A percentile compares a stretch with the other conserved stretches of the same genome.
phyloP scores from a whole-genome alignment of 139 green algal species.

The Nannochloris sp. region DNA sequence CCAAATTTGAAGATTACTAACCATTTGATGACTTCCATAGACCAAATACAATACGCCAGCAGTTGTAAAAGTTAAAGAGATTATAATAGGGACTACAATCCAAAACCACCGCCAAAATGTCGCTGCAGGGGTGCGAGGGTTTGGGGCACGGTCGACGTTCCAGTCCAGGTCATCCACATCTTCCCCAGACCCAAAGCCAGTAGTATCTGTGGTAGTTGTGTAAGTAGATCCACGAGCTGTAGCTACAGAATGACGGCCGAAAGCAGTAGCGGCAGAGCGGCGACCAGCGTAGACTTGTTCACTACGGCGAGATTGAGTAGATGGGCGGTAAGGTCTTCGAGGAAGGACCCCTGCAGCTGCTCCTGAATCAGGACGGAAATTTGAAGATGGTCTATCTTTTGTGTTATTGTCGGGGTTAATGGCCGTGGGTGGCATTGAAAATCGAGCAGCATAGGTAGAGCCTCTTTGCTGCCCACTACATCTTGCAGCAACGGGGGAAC shows the following conservation, averaged over 20 bases:
- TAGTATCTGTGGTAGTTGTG: background rate
- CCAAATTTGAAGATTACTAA: slow-evolving; percentile 30
- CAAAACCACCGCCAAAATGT: background rate
- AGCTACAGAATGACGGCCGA: background rate
- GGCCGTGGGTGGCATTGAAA: background rate
- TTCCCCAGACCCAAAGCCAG: too few relatives aligned
- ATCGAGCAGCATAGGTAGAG: background rate
- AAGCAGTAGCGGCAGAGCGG: background rate
- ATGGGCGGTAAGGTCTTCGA: background rate
- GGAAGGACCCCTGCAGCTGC: too few relatives aligned
- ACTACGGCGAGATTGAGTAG: background rate
- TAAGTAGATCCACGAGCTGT: background rate
- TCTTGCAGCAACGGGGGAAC: background rate
- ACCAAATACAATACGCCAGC: background rate
- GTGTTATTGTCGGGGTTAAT: background rate
- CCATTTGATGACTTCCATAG: background rate
- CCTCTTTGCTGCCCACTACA: background rate
- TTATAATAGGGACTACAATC: background rate
- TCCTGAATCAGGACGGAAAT: too few relatives aligned
- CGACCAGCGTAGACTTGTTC: background rate
- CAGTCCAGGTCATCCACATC: background rate
- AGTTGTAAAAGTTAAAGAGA: background rate
- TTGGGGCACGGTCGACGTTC: background rate
- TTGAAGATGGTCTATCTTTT: too few relatives aligned
- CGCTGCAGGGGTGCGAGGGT: background rate